Evolutionary conservation across 768 basidiomycete species (phyloP).

Genomic region (Tubosaeta brunneosetosa): DNA sequence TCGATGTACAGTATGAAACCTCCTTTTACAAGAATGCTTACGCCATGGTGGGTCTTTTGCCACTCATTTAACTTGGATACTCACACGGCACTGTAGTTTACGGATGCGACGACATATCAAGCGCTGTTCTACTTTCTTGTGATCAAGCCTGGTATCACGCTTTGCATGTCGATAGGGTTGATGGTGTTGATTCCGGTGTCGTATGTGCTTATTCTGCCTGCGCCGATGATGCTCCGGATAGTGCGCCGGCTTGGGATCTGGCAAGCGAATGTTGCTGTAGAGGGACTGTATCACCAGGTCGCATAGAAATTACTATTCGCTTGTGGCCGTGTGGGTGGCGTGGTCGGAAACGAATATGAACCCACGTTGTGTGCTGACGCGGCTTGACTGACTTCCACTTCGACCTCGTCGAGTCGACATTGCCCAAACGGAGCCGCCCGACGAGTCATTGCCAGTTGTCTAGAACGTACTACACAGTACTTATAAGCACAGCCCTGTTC

Average conservation of each 20-base stretch:
- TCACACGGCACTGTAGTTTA: slow-evolving; percentile 48
- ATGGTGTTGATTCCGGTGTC: slow-evolving; percentile 54
- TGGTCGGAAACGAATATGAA: slow-evolving; percentile 22
- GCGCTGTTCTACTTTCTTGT: slow-evolving; percentile 86
- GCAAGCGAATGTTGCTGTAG: slow-evolving; percentile 81
- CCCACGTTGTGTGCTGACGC: slow-evolving; percentile 32
- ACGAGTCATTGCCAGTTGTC: background rate
- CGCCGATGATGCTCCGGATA: slow-evolving; percentile 61
- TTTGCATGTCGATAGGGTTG: slow-evolving; percentile 55
- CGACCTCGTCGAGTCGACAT: slow-evolving; percentile 2
- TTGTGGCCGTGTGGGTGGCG: slow-evolving; percentile 27
- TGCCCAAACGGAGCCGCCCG: slow-evolving; percentile 5
- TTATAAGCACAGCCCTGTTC: slow-evolving; percentile 24
- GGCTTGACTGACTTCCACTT: slow-evolving; percentile 29
- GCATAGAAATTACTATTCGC: slow-evolving; percentile 16
- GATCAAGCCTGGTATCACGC: slow-evolving; percentile 76
- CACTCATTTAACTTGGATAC: background rate
- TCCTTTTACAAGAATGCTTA: slow-evolving; percentile 82
- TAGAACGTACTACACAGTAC: background rate
- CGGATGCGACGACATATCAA: slow-evolving; percentile 77
- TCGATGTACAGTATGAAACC: slow-evolving; percentile 49
- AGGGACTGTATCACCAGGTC: slow-evolving; percentile 51
- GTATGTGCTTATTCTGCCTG: slow-evolving; percentile 58
- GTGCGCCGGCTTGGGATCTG: slow-evolving; percentile 66
- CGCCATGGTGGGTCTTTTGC: slow-evolving; percentile 55